Percentiles rank a stretch among this genome's conserved stretches.
Evolutionary conservation across 2,329 filamentous ascomycete species (phyloP).

Genomic region (Fusarium goolgardi): DNA sequence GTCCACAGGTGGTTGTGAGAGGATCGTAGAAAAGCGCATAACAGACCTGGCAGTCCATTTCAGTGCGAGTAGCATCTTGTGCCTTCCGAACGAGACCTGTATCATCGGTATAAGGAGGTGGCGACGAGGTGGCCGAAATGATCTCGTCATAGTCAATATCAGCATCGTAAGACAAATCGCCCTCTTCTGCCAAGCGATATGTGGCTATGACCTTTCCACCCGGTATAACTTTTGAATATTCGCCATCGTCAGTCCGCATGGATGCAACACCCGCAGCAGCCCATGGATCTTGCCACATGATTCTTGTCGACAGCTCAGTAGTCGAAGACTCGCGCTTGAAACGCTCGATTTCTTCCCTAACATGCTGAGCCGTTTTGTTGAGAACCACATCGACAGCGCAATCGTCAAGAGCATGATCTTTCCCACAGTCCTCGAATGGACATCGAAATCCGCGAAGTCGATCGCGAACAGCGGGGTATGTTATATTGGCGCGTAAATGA

Average conservation of each 20-base stretch:
- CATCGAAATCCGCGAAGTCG: slow-evolving; percentile 79
- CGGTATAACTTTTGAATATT: slow-evolving; percentile 53
- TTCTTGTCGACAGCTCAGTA: slow-evolving; percentile 51
- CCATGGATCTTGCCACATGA: slow-evolving; percentile 55
- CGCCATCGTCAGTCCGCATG: slow-evolving; percentile 50
- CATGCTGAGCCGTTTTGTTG: slow-evolving; percentile 73
- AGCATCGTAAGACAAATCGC: slow-evolving; percentile 66
- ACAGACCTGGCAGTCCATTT: slow-evolving; percentile 91
- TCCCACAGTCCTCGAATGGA: slow-evolving; percentile 72
- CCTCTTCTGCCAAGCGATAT: slow-evolving; percentile 72
- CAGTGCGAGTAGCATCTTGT: slow-evolving; percentile 70
- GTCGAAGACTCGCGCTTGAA: slow-evolving; percentile 49
- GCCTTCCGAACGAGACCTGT: slow-evolving; percentile 62
- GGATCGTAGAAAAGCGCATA: slow-evolving; percentile 85
- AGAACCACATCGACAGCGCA: slow-evolving; percentile 82
- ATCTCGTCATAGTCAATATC: slow-evolving; percentile 63
- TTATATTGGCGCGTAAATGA: slow-evolving; percentile 74
- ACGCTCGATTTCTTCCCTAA: slow-evolving; percentile 65
- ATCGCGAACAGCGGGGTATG: slow-evolving; percentile 77
- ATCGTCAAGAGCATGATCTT: slow-evolving; percentile 80
- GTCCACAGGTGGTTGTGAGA: slow-evolving; percentile 85
- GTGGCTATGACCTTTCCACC: slow-evolving; percentile 73
- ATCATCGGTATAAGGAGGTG: slow-evolving; percentile 47
- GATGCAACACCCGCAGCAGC: slow-evolving; percentile 56
- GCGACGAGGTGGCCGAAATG: slow-evolving; percentile 25